Base-by-base conservation (phyloP, 2,329 filamentous ascomycete genomes). In the Mycogone perniciosa region DNA sequence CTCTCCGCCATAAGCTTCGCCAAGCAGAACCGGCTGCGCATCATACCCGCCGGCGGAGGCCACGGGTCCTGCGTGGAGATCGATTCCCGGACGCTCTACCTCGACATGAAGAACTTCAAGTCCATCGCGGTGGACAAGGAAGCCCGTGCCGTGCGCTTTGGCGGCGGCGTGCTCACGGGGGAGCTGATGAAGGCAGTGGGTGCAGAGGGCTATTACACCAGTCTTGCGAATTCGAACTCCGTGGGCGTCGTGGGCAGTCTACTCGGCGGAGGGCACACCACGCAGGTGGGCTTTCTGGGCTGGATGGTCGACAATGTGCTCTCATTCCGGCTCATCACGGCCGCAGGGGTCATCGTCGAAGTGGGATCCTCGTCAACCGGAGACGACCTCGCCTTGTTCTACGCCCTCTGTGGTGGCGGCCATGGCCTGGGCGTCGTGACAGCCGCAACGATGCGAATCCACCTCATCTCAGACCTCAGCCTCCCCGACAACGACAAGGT, bases 371-470 rank as follows among this genome's bases (percentile, higher is more conserved):
- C 57, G 1, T 63, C 60, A 0, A 52, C 48, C 0, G 58, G 53
- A 1, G 60, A 61, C 2, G 63, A 67, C 2, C 55, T 56, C 6
- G 50, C 50, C 0, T 53, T 71, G 0, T 70, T 66, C 54, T 53
- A 64, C 7, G 57, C 57, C 2, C 54, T 71, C 1, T 57, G 66
- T 11, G 68, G 68, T 2, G 66, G 62, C 5, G 68, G 68, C 0
- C 64, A 65, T 26, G 68, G 68, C 0, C 47, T 71, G 0, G 62
- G 65, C 1, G 58, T 68, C 5, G 57, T 71, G 7, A 63, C 61
- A 0, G 55, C 61, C n/a, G 31, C 64, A 0, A 67, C 57, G 0
- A 55, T 67, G 7, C 51, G 50, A 0, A 56, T 49, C 0, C 65
- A 60, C 13, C 56, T 57, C 5, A 52, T 71, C 0, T 50, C 59